Conservation (phyloP, 2,329 filamentous ascomycete species). For the Tolypocladium endophyticum region DNA sequence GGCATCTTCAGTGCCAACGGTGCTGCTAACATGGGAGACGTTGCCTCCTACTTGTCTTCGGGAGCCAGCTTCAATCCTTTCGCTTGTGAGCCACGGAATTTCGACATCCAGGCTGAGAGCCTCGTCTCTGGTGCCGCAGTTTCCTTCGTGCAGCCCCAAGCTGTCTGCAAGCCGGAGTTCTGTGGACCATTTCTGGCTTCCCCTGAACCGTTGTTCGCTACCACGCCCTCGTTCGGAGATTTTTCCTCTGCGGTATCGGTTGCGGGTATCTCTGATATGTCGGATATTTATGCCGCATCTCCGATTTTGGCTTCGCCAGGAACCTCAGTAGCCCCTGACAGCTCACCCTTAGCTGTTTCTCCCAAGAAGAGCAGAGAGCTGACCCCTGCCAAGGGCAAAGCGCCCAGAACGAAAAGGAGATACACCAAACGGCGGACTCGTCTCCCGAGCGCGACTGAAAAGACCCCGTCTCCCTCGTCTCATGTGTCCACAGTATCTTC, state of each 20-base stretch:
- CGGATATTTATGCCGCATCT: not conserved
- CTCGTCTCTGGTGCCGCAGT: not conserved
- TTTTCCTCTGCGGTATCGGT: not conserved
- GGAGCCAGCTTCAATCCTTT: not conserved
- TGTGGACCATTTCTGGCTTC: not conserved
- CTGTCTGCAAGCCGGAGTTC: not conserved
- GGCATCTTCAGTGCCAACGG: not conserved
- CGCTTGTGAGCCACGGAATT: not conserved
- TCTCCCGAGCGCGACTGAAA: not conserved
- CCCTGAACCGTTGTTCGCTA: not conserved
- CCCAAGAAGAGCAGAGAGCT: not conserved
- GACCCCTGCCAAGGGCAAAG: not conserved
- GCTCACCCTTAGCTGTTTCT: not conserved
- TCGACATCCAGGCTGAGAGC: not conserved
- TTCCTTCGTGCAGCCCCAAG: not conserved
- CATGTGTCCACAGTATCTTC: not conserved
- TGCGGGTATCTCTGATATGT: not conserved
- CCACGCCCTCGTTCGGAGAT: not conserved
- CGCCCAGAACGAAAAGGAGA: not conserved
- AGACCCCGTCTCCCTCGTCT: not conserved
- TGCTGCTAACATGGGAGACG: not conserved
- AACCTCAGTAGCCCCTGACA: not conserved
- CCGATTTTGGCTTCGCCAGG: not conserved
- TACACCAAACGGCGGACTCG: not conserved
- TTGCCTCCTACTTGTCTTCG: not conserved